These are phyloP conservation scores for Microsporum audouinii DNA, from an alignment of 2,329 filamentous ascomycete genomes.

Conservation along the genomic window DNA sequence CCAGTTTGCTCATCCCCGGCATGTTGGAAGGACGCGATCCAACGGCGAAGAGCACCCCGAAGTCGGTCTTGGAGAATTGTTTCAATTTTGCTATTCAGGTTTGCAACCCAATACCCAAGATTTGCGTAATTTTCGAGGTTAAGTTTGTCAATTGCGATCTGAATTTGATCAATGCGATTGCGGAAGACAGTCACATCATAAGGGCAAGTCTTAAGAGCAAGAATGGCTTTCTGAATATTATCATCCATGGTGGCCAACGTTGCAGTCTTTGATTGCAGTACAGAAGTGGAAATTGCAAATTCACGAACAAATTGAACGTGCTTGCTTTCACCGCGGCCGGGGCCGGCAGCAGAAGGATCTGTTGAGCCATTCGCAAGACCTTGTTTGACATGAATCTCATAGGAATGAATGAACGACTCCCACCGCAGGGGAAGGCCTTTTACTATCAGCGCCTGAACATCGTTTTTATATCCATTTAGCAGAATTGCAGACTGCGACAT, in stretches of 20 bases:
- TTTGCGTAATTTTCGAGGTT: conserved; percentile 96
- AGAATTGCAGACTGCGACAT: conserved; percentile 83
- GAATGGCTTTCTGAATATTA: conserved; percentile 68
- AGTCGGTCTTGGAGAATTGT: conserved; percentile 67
- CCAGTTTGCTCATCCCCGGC: conserved; percentile 25
- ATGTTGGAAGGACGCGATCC: conserved; percentile 76
- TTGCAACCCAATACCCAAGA: conserved; percentile 75
- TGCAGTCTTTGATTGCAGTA: conserved; percentile 77
- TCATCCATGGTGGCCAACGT: conserved; percentile 67
- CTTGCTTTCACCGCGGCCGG: conserved; percentile 63
- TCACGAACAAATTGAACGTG: conserved; percentile 95
- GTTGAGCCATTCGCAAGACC: conserved; percentile 48
- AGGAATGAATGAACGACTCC: conserved; percentile 97
- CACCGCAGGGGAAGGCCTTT: conserved; percentile 87
- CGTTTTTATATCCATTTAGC: conserved; percentile 81
- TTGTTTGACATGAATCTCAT: conserved; percentile 73
- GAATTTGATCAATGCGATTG: conserved; percentile 68
- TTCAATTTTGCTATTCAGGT: conserved; percentile 79
- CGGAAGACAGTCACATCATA: conserved; percentile 75
- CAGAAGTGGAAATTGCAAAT: conserved; percentile 74
- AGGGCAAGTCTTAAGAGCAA: conserved; percentile 70
- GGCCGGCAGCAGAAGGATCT: conserved; percentile 45
- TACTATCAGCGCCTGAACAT: conserved; percentile 68
- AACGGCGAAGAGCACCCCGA: conserved; percentile 69
- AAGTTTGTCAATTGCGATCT: conserved; percentile 87